Conservation (phyloP, 176 grass and related monocot species). For the Oryza officinalis region DNA sequence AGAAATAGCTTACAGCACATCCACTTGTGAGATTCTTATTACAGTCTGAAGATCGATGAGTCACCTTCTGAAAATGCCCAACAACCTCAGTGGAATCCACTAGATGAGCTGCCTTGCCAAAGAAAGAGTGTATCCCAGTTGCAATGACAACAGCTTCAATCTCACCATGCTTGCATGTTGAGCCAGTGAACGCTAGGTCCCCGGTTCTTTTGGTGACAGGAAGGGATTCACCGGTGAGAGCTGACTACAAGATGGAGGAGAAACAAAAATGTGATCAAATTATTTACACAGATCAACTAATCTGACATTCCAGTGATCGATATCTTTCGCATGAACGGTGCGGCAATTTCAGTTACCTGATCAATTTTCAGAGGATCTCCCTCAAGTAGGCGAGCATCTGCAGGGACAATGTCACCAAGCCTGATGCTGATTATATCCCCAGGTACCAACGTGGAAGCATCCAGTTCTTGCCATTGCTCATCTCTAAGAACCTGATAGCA, state of each 20-base stretch:
- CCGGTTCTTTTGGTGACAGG: constrained; percentile 64
- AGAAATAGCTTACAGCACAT: background rate
- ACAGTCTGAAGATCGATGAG: constrained; percentile 6
- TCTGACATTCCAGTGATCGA: background rate
- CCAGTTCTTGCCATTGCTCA: constrained; percentile 69
- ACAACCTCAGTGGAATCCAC: constrained; percentile 73
- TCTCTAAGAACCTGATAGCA: constrained; percentile 60
- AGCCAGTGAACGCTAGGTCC: constrained; percentile 67
- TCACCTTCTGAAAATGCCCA: constrained; percentile 85
- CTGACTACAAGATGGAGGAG: constrained; percentile 49
- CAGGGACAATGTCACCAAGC: constrained; percentile 82
- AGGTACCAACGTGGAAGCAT: constrained; percentile 66
- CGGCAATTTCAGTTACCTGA: constrained; percentile 42
- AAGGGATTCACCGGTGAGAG: constrained; percentile 82
- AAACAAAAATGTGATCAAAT: background rate
- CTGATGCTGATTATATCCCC: constrained; percentile 81
- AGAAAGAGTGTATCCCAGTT: constrained; percentile 66
- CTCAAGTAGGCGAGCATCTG: constrained; percentile 69
- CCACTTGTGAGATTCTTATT: background rate
- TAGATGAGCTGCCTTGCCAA: constrained; percentile 79
- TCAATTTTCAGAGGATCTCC: constrained; percentile 90
- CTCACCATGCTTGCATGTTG: constrained; percentile 85
- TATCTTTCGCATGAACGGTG: background rate
- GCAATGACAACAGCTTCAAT: constrained; percentile 71
- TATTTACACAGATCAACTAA: constrained; percentile 2